Base-by-base conservation (phyloP, 129 eudicot species). In the Solidago caesia region DNA sequence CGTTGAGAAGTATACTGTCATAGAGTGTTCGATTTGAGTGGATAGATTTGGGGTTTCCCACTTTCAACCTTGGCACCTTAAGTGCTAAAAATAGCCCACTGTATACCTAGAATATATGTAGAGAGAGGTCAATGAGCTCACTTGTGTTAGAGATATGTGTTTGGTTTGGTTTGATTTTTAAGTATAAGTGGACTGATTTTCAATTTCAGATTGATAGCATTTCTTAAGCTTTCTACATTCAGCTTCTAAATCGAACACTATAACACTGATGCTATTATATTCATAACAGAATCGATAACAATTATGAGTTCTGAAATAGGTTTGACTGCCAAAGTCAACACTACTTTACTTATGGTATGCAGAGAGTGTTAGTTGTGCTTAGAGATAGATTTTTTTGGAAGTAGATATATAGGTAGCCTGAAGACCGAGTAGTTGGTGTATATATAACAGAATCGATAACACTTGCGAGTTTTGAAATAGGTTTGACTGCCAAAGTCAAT, bases 41-140 rank as follows among this genome's bases (percentile, higher is more conserved):
- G 39, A 33, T 33, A 33, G 3, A 33, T 33, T 33, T 33, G 39
- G 39, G 39, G 39, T 33, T 33, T 33, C 3, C 39, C 0, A 1
- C 39, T 1, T 33, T 33, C 39, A 33, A 33, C 39, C 39, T 33
- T 33, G 3, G 3, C 39, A 33, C 3, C 39, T 33, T 33, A 33
- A 1, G 39, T 3, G 39, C 39, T 33, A 33, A 33, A 33, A 33
- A 33, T 1, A 0, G 39, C 39, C 39, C 39, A 47, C 1, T 47
- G 2, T 6, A 21, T 21, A 21, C 52, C 47, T 21, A 21, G 47
- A 69, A 49, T 14, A 14, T 49, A 10, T 29, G 42, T 41, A 42
- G 42, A 71, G 39, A 71, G 41, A 71, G 42, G 41, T 70, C 25
- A 29, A 52, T 52, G 48, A 72, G n/a, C 57, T 26, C n/a, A n/a